Evolutionary conservation across 352 stramenopile species (phyloP).

Genomic region (Phytophthora pseudosyringae): DNA sequence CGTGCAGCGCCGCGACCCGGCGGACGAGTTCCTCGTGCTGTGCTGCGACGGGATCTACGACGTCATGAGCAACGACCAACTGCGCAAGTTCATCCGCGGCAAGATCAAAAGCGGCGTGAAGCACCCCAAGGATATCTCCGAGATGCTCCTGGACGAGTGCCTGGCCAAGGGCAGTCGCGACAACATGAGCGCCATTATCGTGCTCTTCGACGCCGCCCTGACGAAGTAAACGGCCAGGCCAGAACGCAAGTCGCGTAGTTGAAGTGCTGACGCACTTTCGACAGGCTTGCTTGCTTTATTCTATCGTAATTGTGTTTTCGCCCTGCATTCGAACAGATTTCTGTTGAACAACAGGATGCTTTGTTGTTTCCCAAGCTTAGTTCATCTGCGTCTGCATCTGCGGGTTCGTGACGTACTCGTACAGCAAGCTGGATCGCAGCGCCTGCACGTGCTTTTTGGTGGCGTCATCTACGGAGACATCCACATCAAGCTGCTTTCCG

Average conservation of each 20-base stretch:
- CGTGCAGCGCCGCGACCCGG: slow-evolving; percentile 67
- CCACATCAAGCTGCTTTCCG: slow-evolving; percentile 10
- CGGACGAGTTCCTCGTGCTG: slow-evolving; percentile 94
- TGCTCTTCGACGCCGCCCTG: slow-evolving; percentile 67
- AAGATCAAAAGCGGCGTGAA: slow-evolving; percentile 65
- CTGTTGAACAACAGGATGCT: slow-evolving; percentile 5
- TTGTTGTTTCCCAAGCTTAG: neutral
- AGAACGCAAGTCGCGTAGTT: slow-evolving; percentile 10
- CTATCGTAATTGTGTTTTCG: slow-evolving; percentile 32
- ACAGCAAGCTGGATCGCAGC: slow-evolving; percentile 56
- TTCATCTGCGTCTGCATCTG: slow-evolving; percentile 11
- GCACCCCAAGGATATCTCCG: slow-evolving; percentile 71
- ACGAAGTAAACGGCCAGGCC: slow-evolving; percentile 41
- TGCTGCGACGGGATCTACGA: slow-evolving; percentile 95
- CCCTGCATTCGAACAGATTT: slow-evolving; percentile 11
- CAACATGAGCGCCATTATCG: slow-evolving; percentile 89
- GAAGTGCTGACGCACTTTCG: neutral
- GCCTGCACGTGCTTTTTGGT: slow-evolving; percentile 34
- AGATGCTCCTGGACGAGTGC: slow-evolving; percentile 84
- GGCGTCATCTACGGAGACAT: neutral
- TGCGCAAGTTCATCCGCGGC: slow-evolving; percentile 89
- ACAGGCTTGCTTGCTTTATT: slow-evolving; percentile 28
- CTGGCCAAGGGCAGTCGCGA: slow-evolving; percentile 82
- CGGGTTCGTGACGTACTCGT: slow-evolving; percentile 54
- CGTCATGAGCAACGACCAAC: slow-evolving; percentile 95